A percentile compares a stretch with the other conserved stretches of the same genome.
phyloP scores from a whole-genome alignment of 108 stramenopile genomes.

The Nannochloropsis salina region DNA sequence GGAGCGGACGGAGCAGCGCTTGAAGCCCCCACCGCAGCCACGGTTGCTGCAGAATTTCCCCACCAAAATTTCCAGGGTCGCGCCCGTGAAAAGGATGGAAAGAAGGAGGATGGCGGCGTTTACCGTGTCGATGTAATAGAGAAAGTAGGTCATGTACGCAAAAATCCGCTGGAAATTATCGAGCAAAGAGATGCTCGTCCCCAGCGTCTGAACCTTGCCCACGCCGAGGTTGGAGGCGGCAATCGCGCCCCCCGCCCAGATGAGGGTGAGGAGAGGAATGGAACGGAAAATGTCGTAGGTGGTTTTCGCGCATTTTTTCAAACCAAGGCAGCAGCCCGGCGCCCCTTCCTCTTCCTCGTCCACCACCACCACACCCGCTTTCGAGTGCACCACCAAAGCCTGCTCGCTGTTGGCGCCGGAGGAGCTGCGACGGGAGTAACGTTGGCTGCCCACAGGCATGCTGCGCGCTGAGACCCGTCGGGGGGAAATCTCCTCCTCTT shows the following conservation, averaged over 20 bases:
- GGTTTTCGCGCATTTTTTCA: background rate
- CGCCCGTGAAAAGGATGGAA: conserved; percentile 11
- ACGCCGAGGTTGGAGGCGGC: background rate
- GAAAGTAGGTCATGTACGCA: conserved; percentile 1
- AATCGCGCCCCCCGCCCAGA: background rate
- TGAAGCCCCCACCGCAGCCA: background rate
- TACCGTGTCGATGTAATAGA: background rate
- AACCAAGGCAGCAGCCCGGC: background rate
- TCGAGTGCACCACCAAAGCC: background rate
- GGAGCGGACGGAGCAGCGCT: background rate
- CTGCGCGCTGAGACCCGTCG: background rate
- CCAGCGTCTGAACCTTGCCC: background rate
- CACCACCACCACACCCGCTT: background rate
- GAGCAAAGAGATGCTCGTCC: background rate
- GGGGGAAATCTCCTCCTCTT: conserved; percentile 11
- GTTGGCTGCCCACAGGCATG: background rate
- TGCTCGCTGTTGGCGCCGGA: background rate
- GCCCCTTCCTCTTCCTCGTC: background rate
- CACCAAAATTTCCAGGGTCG: background rate
- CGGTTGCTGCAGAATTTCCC: background rate
- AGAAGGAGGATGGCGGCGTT: conserved; percentile 12
- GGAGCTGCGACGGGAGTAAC: background rate
- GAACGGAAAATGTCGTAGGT: conserved; percentile 13
- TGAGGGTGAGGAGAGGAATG: conserved; percentile 5
- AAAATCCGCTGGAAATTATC: background rate